Evolutionary conservation across 202 grass and related monocot genomes (phyloP).

Genomic region (Bolboschoenoplectus hybrid): DNA sequence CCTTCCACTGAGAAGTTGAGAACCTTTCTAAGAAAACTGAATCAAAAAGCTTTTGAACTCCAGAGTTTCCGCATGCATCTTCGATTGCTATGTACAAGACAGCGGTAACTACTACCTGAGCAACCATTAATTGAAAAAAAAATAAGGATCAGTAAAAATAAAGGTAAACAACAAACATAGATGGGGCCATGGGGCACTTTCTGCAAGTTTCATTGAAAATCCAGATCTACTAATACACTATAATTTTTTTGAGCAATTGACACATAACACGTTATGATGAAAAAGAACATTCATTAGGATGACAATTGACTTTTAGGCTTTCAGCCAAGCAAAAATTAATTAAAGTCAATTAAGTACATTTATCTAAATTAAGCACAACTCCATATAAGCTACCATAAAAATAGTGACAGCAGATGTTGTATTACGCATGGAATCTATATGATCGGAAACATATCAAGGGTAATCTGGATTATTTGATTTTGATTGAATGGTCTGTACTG

Average conservation of each 20-base stretch:
- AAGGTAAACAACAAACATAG: neutral
- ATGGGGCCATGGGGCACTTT: neutral
- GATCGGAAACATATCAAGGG: neutral
- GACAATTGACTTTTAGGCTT: neutral
- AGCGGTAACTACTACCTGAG: constrained; percentile 69
- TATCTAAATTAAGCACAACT: neutral
- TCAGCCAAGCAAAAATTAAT: neutral
- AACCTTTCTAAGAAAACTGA: constrained; percentile 48
- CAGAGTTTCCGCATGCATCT: neutral
- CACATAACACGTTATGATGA: neutral
- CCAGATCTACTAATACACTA: neutral
- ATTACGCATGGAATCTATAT: neutral
- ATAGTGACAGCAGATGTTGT: neutral
- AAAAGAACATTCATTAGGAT: neutral
- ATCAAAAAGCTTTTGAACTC: constrained; percentile 40
- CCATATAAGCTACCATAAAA: neutral
- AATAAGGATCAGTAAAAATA: neutral
- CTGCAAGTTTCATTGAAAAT: neutral
- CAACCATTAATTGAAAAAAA: neutral
- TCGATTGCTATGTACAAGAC: constrained; percentile 63
- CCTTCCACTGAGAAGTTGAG: constrained; percentile 24
- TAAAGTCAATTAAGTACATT: neutral
- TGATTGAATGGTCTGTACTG: neutral
- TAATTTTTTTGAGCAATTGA: neutral
- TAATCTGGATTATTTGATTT: neutral